Conservation (phyloP, 768 basidiomycete genomes). For the Collybia nuda region DNA sequence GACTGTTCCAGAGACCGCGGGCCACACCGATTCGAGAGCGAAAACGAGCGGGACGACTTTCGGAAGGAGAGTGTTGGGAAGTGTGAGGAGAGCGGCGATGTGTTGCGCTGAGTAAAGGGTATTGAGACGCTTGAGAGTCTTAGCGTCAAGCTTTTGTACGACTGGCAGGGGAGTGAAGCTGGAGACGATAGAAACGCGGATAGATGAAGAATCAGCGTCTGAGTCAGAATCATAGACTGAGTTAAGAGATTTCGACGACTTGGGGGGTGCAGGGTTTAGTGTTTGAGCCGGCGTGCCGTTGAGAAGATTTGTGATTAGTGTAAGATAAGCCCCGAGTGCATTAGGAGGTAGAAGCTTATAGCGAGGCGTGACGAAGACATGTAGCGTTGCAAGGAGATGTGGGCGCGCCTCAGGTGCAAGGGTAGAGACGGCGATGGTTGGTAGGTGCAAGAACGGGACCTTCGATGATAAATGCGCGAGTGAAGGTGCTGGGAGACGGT, state of each 20-base stretch:
- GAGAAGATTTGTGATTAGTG: slow-evolving; percentile 50
- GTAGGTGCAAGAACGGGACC: slow-evolving; percentile 51
- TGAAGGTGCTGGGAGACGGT: slow-evolving; percentile 61
- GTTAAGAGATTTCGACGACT: slow-evolving; percentile 30
- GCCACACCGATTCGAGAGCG: slow-evolving; percentile 60
- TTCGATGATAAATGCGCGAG: slow-evolving; percentile 65
- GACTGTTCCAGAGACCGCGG: slow-evolving; percentile 53
- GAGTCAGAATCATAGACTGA: slow-evolving; percentile 28
- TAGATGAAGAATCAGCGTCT: slow-evolving; percentile 24
- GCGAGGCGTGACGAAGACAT: slow-evolving; percentile 62
- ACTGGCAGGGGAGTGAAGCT: slow-evolving; percentile 35
- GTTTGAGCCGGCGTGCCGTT: slow-evolving; percentile 50
- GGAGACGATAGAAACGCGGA: slow-evolving; percentile 36
- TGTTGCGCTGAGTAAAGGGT: slow-evolving; percentile 54
- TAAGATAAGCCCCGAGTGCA: slow-evolving; percentile 53
- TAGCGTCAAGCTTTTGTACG: slow-evolving; percentile 49
- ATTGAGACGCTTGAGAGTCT: slow-evolving; percentile 65
- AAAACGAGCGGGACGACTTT: slow-evolving; percentile 60
- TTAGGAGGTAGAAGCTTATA: slow-evolving; percentile 47
- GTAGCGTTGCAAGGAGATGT: slow-evolving; percentile 75
- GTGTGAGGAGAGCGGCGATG: slow-evolving; percentile 51
- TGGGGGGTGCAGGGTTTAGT: slow-evolving; percentile 41
- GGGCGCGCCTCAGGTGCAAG: slow-evolving; percentile 28
- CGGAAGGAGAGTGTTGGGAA: slow-evolving; percentile 36
- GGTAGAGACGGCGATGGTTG: slow-evolving; percentile 19